Percentiles rank a stretch among this genome's conserved stretches.
Evolutionary conservation across 2,329 filamentous ascomycete genomes (phyloP).

Genomic region (Verticillium albo-atrum): DNA sequence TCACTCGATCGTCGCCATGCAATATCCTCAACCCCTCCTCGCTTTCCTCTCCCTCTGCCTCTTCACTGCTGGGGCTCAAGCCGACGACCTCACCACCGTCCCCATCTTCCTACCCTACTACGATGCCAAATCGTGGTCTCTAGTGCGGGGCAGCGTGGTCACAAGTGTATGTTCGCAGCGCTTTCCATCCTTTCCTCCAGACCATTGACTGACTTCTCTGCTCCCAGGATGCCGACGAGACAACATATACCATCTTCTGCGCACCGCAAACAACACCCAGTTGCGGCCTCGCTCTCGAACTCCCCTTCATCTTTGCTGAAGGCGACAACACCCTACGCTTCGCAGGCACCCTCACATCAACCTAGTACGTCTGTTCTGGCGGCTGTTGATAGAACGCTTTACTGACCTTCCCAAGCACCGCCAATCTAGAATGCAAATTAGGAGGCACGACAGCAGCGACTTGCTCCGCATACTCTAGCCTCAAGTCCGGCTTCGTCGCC

Average conservation of each 20-base stretch:
- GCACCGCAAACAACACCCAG: constrained; percentile 31
- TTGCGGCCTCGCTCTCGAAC: constrained; percentile 39
- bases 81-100: constrained; percentile 28
- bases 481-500: constrained; percentile 31
- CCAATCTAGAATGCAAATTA: constrained; percentile 37
- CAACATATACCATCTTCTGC: constrained; percentile 46
- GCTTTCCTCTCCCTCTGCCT: constrained; percentile 19
- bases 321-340: constrained; percentile 40
- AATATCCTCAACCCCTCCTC: constrained; percentile 14
- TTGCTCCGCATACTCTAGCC: constrained; percentile 44
- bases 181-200: not conserved
- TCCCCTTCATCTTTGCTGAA: constrained; percentile 43
- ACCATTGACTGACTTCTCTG: not conserved
- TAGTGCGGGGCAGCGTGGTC: constrained; percentile 40
- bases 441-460: constrained; percentile 37
- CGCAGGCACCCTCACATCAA: constrained; percentile 36
- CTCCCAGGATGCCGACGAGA: constrained; percentile 31
- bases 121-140: constrained; percentile 33
- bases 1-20: constrained; percentile 5
- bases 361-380: constrained; percentile 29
- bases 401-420: constrained; percentile 28
- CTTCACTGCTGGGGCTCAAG: constrained; percentile 1
- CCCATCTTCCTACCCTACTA: constrained; percentile 43
- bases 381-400: not conserved
- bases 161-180: constrained; percentile 28